phyloP scores from a whole-genome alignment of 75 land plant species.

The Pinus taeda region DNA sequence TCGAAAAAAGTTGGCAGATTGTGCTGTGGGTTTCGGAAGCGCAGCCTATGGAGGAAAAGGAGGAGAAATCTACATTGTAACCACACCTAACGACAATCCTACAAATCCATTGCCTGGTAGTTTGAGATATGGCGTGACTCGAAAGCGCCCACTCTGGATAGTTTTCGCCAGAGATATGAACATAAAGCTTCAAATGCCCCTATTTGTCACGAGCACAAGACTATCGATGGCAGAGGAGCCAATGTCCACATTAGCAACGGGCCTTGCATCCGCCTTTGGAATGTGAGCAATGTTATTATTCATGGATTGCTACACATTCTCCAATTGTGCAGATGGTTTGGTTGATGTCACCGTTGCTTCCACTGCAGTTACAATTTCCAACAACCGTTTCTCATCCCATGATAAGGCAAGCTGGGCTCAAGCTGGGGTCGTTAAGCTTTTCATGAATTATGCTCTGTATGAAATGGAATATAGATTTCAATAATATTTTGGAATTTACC shows the following conservation, averaged over 20 bases:
- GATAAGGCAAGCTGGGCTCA: slow-evolving; percentile 26
- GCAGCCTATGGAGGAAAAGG: slow-evolving; percentile 23
- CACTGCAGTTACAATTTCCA: slow-evolving; percentile 63
- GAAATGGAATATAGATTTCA: too few relatives aligned
- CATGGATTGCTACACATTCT: slow-evolving; percentile 44
- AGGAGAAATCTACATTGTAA: slow-evolving; percentile 3
- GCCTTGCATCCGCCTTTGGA: slow-evolving; percentile 22
- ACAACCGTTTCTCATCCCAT: slow-evolving; percentile 59
- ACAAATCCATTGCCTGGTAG: slow-evolving; percentile 26
- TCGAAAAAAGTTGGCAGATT: slow-evolving; percentile 25
- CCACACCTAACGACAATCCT: slow-evolving; percentile 20
- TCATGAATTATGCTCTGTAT: not conserved
- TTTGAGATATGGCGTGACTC: slow-evolving; percentile 25
- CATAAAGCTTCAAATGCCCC: slow-evolving; percentile 20
- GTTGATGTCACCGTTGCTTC: slow-evolving; percentile 63
- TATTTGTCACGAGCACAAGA: slow-evolving; percentile 28
- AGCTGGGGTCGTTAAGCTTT: not conserved
- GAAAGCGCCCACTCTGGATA: slow-evolving; percentile 25
- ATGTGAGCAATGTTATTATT: slow-evolving; percentile 20
- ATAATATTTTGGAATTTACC: too few relatives aligned
- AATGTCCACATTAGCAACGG: slow-evolving; percentile 29
- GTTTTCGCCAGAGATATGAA: not conserved
- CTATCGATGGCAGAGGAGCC: slow-evolving; percentile 32
- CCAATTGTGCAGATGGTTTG: slow-evolving; percentile 41
- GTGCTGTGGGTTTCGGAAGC: slow-evolving; percentile 33